Evolutionary conservation across 2,329 filamentous ascomycete genomes (phyloP).

Genomic region (Penicillium sp.): DNA sequence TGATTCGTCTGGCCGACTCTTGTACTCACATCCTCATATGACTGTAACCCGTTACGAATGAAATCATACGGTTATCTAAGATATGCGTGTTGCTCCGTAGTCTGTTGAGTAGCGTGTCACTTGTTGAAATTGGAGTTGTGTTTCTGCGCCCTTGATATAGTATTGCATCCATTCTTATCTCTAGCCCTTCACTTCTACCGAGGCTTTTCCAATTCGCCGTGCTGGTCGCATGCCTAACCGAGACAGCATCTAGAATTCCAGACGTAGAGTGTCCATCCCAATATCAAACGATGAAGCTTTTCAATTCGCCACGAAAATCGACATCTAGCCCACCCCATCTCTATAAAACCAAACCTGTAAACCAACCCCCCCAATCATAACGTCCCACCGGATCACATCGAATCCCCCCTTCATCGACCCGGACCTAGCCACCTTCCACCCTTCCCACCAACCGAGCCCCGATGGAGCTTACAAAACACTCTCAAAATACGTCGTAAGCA

Average conservation of each 20-base stretch:
- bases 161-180: no score
- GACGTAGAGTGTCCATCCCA: constrained; percentile 32
- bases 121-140: no score
- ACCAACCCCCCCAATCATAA: neutral
- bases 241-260: constrained; percentile 12
- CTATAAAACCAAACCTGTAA: neutral
- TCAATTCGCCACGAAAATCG: neutral
- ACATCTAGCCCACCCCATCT: neutral
- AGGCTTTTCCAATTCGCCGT: neutral
- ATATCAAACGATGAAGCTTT: constrained; percentile 5
- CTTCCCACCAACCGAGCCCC: no score
- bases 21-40: neutral
- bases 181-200: no score
- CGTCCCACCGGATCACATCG: neutral
- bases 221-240: neutral
- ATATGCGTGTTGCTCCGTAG: neutral
- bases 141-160: no score
- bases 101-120: no score
- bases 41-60: constrained; percentile 3
- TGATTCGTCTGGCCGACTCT: constrained; percentile 9
- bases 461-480: constrained; percentile 30
- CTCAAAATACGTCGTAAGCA: constrained; percentile 42
- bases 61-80: constrained; percentile 1
- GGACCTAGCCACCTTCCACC: no score
- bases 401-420: no score